Conservation (phyloP, 306 rosid species). For the Betula pendula region DNA sequence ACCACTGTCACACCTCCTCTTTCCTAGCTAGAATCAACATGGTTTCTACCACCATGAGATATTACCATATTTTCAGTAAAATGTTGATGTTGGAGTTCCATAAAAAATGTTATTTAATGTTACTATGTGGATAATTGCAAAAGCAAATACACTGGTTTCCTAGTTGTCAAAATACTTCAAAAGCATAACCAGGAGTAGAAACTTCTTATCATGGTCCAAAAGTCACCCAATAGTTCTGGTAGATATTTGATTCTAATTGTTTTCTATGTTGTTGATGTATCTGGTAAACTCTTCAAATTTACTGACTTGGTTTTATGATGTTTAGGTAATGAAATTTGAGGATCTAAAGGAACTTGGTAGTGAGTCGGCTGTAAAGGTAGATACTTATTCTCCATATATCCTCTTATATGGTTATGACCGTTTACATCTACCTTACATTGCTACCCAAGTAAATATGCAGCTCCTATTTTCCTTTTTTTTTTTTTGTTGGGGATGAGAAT, state of each 20-base stretch:
- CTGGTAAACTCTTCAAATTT: slow-evolving; percentile 18
- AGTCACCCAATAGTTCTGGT: not conserved
- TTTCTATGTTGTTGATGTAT: slow-evolving; percentile 9
- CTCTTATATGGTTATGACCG: not conserved
- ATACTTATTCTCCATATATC: slow-evolving; percentile 11
- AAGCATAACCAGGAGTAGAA: not conserved
- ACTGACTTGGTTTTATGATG: slow-evolving; percentile 21
- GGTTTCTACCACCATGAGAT: not conserved
- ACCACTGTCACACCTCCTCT: not conserved
- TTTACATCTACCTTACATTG: not conserved
- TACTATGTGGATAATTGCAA: not conserved
- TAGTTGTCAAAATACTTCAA: not conserved
- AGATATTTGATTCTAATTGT: not conserved
- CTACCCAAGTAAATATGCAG: not conserved
- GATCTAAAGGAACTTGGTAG: slow-evolving; percentile 92
- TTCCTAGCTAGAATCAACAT: not conserved
- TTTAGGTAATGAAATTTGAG: slow-evolving; percentile 93
- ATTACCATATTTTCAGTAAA: not conserved
- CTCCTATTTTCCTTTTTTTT: no score
- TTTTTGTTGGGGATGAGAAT: no score
- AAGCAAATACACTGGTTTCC: not conserved
- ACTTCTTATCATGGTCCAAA: not conserved
- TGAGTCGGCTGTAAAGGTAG: slow-evolving; percentile 92
- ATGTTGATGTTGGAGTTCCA: not conserved
- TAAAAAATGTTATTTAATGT: not conserved